Evolutionary conservation across 306 rosid genomes (phyloP).

Genomic region (Quercus bicolor): DNA sequence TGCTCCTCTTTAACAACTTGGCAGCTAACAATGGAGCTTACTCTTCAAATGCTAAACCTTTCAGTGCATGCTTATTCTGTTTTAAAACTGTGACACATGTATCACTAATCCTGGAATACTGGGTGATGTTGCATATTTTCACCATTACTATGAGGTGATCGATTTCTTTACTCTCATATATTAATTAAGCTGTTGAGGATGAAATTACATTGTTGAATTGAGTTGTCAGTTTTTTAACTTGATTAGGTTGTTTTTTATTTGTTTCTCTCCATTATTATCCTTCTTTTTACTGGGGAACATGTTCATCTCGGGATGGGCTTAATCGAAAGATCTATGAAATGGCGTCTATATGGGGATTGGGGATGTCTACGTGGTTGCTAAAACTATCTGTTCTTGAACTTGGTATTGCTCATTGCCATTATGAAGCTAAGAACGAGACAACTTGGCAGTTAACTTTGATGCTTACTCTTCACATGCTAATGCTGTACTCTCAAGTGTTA

Average conservation of each 20-base stretch:
- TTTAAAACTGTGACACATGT: slow-evolving; percentile 22
- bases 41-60: neutral
- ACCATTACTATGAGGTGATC: slow-evolving; percentile 78
- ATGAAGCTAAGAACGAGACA: neutral
- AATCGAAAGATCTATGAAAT: no score
- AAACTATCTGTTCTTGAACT: neutral
- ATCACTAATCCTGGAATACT: slow-evolving; percentile 73
- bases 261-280: neutral
- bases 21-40: neutral
- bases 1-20: neutral
- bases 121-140: slow-evolving; percentile 68
- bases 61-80: slow-evolving; percentile 1
- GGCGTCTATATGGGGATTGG: neutral
- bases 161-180: slow-evolving; percentile 12
- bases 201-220: neutral
- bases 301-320: no score
- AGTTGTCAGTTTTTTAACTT: neutral
- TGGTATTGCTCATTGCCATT: no score
- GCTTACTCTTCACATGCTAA: neutral
- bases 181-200: neutral
- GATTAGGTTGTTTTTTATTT: neutral
- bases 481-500: neutral
- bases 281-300: neutral
- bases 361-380: neutral
- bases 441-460: neutral